Conservation (phyloP, 768 basidiomycete genomes). For the Phylloporus sp. region DNA sequence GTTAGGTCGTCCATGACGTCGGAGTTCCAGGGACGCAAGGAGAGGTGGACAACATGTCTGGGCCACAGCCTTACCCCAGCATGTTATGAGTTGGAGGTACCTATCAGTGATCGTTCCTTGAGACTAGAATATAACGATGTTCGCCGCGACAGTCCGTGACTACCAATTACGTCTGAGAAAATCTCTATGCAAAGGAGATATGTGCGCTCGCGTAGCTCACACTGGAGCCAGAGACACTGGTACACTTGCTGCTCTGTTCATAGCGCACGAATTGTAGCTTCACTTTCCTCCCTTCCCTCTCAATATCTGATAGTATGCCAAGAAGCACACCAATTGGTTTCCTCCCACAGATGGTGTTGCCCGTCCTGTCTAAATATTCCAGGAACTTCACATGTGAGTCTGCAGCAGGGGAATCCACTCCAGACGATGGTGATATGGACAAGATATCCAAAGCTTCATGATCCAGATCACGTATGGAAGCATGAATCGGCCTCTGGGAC, state of each 20-base stretch:
- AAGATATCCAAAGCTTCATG: constrained; percentile 80
- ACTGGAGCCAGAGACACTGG: constrained; percentile 70
- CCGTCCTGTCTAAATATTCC: constrained; percentile 64
- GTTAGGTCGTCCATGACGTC: constrained; percentile 64
- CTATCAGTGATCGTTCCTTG: no score
- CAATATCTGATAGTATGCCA: constrained; percentile 64
- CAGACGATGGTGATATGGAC: constrained; percentile 49
- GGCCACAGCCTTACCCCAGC: constrained; percentile 39
- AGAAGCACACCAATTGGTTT: constrained; percentile 94
- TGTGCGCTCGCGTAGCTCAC: constrained; percentile 97
- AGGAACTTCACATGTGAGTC: constrained; percentile 61
- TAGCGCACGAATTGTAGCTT: constrained; percentile 84
- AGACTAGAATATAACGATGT: no score
- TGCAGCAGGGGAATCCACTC: constrained; percentile 38
- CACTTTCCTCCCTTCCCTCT: constrained; percentile 34
- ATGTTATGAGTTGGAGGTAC: constrained; percentile 12
- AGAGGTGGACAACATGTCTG: constrained; percentile 54
- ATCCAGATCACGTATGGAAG: constrained; percentile 81
- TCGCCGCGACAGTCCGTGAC: no score
- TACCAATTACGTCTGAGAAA: neutral
- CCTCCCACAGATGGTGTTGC: constrained; percentile 96
- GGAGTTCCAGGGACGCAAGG: constrained; percentile 67
- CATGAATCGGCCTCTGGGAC: constrained; percentile 63
- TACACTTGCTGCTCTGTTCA: constrained; percentile 84
- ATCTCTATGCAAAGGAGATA: constrained; percentile 47